phyloP scores from a whole-genome alignment of 1,284 basidiomycete species.

The Rhodotorula sp. region DNA sequence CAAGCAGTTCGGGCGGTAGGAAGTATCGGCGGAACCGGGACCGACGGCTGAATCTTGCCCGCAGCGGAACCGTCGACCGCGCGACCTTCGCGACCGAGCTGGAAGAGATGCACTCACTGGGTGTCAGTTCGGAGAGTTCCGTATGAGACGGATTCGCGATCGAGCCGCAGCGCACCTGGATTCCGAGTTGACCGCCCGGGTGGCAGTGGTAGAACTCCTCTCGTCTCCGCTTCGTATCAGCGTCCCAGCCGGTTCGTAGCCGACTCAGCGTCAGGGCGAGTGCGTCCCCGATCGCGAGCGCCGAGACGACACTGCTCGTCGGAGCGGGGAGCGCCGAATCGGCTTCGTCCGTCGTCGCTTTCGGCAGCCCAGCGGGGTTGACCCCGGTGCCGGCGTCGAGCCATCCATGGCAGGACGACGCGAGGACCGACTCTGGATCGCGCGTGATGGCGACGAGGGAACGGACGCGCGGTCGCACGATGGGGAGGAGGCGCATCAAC shows the following conservation, averaged over 20 bases:
- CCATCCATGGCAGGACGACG: slow-evolving; percentile 47
- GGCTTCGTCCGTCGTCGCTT: slow-evolving; percentile 42
- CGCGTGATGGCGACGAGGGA: slow-evolving; percentile 49
- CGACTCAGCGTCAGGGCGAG: slow-evolving; percentile 45
- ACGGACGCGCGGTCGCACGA: slow-evolving; percentile 46
- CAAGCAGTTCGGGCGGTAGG: not conserved
- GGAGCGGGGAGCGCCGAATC: slow-evolving; percentile 48
- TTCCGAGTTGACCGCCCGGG: slow-evolving; percentile 49
- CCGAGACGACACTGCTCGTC: slow-evolving; percentile 49
- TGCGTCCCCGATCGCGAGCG: slow-evolving; percentile 51
- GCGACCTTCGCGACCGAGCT: slow-evolving; percentile 38
- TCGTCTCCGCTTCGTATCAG: slow-evolving; percentile 39
- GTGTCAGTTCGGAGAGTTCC: too few species aligned
- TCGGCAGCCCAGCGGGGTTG: slow-evolving; percentile 26
- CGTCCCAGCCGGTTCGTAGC: slow-evolving; percentile 40
- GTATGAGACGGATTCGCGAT: too few species aligned
- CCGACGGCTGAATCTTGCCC: too few species aligned
- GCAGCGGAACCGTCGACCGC: slow-evolving; percentile 4
- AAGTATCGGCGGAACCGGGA: not conserved
- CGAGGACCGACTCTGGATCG: slow-evolving; percentile 46
- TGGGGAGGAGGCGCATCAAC: slow-evolving; percentile 48
- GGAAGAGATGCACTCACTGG: not conserved
- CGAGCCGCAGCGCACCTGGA: slow-evolving; percentile 36
- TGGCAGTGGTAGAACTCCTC: slow-evolving; percentile 48
- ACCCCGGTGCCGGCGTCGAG: slow-evolving; percentile 45